Evolutionary conservation across 768 basidiomycete species (phyloP).

Genomic region (Cyclocybe cylindracea): DNA sequence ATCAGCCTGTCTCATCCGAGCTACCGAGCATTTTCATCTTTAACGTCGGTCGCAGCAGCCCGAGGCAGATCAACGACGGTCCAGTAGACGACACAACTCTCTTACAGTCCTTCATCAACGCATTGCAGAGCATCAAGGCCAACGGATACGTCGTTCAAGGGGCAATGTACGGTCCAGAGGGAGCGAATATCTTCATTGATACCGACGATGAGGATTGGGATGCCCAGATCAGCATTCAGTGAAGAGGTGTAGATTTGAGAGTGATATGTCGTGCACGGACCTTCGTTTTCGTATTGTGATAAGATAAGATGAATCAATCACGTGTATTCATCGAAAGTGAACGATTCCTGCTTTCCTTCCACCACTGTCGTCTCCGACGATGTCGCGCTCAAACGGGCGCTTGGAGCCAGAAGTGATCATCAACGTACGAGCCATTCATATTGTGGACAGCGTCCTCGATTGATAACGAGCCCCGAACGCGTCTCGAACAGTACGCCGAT

Average conservation of each 20-base stretch:
- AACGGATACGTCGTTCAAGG: conserved; percentile 1
- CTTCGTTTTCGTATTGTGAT: too few relatives aligned
- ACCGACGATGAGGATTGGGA: background rate
- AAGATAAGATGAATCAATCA: too few relatives aligned
- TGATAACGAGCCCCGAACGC: background rate
- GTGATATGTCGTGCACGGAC: background rate
- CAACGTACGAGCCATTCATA: conserved; percentile 44
- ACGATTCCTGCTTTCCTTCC: too few relatives aligned
- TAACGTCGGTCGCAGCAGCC: too few relatives aligned
- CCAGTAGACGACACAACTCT: background rate
- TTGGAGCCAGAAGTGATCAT: conserved; percentile 68
- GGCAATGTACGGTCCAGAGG: background rate
- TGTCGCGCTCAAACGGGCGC: conserved; percentile 50
- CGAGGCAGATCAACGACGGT: background rate
- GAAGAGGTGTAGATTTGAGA: background rate
- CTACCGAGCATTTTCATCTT: too few relatives aligned
- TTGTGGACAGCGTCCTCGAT: background rate
- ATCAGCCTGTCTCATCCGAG: too few relatives aligned
- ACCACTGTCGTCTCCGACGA: conserved; percentile 4
- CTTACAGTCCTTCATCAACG: background rate
- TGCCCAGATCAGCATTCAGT: background rate
- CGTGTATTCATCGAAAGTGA: too few relatives aligned
- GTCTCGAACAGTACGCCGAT: conserved; percentile 51
- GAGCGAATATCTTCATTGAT: background rate
- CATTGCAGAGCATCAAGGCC: background rate